Evolutionary conservation across 371 early-diverging fungal species (phyloP).

Genomic region (Rhizopus delemar): DNA sequence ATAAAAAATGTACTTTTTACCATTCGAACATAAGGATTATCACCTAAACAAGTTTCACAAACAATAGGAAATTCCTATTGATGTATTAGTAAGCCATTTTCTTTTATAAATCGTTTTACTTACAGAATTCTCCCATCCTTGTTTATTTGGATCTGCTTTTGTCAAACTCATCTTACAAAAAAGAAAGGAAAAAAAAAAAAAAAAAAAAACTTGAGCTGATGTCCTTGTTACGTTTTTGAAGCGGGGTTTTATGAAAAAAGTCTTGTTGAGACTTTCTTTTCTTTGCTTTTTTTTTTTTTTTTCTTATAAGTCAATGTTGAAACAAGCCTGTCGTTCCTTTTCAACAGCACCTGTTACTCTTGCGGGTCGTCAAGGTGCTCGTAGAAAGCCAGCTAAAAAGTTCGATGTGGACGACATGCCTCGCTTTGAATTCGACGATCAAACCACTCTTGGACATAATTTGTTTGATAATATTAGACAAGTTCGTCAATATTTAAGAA

Average conservation of each 20-base stretch:
- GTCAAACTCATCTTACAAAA: conserved; percentile 49
- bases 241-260: no score
- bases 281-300: not conserved
- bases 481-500: conserved; percentile 66
- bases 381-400: conserved; percentile 47
- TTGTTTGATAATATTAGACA: conserved; percentile 58
- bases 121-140: conserved; percentile 75
- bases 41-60: conserved; percentile 96
- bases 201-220: not conserved
- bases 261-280: not conserved
- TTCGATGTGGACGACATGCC: conserved; percentile 58
- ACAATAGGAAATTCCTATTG: conserved; percentile 80
- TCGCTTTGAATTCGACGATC: conserved; percentile 61
- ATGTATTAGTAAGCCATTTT: not conserved
- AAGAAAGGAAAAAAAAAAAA: conserved; percentile 3
- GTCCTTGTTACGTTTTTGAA: not conserved
- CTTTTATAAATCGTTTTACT: not conserved
- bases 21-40: conserved; percentile 98
- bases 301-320: not conserved
- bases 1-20: conserved; percentile 34
- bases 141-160: conserved; percentile 72
- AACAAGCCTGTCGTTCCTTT: conserved; percentile 12
- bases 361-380: conserved; percentile 43
- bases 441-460: conserved; percentile 60
- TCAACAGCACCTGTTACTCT: conserved; percentile 32